phyloP scores from a whole-genome alignment of 345 rosid species.

The Acer negundo region DNA sequence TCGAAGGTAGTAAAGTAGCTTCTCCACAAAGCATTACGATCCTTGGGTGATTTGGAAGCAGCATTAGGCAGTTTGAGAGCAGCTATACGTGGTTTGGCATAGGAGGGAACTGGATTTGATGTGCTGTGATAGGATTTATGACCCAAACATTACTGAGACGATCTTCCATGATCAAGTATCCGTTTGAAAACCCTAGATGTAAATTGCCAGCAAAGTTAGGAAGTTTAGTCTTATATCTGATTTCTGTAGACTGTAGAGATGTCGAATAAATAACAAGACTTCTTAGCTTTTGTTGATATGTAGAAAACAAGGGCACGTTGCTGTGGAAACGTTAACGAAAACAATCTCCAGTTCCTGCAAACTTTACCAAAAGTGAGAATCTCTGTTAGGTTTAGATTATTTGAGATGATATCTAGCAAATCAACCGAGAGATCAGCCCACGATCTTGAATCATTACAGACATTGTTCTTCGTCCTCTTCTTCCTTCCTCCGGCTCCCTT shows the following conservation, averaged over 20 bases:
- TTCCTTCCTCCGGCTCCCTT: background rate
- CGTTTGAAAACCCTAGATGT: background rate
- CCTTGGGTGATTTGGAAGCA: no score
- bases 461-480: background rate
- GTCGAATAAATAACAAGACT: conserved; percentile 8
- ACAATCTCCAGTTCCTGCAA: background rate
- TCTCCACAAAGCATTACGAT: no score
- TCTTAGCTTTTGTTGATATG: background rate
- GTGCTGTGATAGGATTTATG: conserved; percentile 9
- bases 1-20: background rate
- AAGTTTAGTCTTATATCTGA: background rate
- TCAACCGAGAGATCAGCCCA: conserved; percentile 5
- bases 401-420: background rate
- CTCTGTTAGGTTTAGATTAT: conserved; percentile 3
- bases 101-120: background rate
- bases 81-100: background rate
- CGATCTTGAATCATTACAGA: background rate
- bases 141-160: background rate
- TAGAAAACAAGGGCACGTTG: background rate
- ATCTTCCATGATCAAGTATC: conserved; percentile 3
- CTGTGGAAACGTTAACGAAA: background rate
- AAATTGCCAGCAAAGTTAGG: background rate
- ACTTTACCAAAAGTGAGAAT: background rate
- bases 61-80: no score
- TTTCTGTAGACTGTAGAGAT: background rate